These are phyloP conservation scores for Skeletonema menzelii DNA, from an alignment of 108 stramenopile genomes.

Conservation along the genomic window DNA sequence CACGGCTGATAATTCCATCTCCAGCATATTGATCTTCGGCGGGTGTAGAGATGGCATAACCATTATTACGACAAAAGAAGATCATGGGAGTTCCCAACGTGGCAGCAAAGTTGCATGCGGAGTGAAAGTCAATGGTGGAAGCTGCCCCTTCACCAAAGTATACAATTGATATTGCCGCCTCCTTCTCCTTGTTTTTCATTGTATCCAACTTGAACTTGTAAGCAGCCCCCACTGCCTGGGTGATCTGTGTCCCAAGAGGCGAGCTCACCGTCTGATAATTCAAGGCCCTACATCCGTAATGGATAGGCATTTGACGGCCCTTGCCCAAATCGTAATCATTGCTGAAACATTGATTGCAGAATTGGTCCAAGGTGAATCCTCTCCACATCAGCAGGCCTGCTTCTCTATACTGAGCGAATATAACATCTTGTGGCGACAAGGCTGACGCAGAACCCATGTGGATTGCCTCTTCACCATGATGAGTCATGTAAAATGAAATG, in stretches of 20 bases:
- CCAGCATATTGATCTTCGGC: slow-evolving; percentile 94
- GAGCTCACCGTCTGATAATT: slow-evolving; percentile 96
- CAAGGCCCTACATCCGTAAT: slow-evolving; percentile 92
- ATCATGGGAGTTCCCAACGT: slow-evolving; percentile 90
- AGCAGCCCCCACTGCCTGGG: slow-evolving; percentile 94
- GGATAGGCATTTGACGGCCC: slow-evolving; percentile 98
- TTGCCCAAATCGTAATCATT: slow-evolving; percentile 91
- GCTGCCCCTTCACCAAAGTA: slow-evolving; percentile 98
- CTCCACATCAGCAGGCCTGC: slow-evolving; percentile 96
- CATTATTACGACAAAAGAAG: slow-evolving; percentile 98
- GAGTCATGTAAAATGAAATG: slow-evolving; percentile 96
- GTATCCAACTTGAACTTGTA: slow-evolving; percentile 84
- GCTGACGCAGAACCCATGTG: slow-evolving; percentile 93
- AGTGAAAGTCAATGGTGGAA: slow-evolving; percentile 95
- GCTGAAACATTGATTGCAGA: slow-evolving; percentile 96
- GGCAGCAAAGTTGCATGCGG: slow-evolving; percentile 94
- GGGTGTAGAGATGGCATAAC: slow-evolving; percentile 97
- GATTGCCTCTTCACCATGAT: slow-evolving; percentile 89
- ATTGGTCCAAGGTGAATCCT: slow-evolving; percentile 94
- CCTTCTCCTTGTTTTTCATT: slow-evolving; percentile 45
- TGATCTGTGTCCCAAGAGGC: slow-evolving; percentile 96
- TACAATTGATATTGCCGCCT: slow-evolving; percentile 61
- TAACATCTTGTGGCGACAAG: slow-evolving; percentile 71
- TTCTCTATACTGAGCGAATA: slow-evolving; percentile 98
- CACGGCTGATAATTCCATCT: slow-evolving; percentile 94